A percentile compares a stretch with the other conserved stretches of the same genome.
These are phyloP conservation scores for Venturia aucupariae DNA, from an alignment of 2,329 filamentous ascomycete species.

Conservation along the genomic window DNA sequence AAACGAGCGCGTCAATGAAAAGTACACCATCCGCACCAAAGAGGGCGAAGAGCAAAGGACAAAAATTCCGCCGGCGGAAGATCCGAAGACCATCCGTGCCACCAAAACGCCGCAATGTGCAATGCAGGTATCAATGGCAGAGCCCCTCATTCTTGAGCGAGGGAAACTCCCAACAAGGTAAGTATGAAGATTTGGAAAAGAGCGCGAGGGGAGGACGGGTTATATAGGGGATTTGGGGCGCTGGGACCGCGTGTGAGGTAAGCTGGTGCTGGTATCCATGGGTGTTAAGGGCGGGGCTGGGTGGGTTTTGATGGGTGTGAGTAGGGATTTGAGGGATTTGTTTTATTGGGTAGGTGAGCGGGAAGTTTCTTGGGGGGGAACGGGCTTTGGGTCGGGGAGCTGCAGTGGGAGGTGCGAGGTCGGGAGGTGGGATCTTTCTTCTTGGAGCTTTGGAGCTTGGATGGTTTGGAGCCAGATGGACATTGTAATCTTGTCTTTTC, in stretches of 20 bases:
- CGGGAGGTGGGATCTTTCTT: no score
- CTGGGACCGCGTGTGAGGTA: not conserved
- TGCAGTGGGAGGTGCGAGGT: not conserved
- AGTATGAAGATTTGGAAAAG: conserved; percentile 8
- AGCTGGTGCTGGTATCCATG: no score
- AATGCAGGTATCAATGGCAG: conserved; percentile 12
- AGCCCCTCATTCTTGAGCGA: conserved; percentile 15
- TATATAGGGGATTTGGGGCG: not conserved
- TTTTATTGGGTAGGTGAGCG: not conserved
- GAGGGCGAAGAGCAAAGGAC: conserved; percentile 28
- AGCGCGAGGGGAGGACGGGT: not conserved
- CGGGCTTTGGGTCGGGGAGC: no score
- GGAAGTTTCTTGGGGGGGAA: not conserved
- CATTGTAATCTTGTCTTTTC: no score
- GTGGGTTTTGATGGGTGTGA: no score
- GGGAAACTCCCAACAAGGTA: conserved; percentile 16
- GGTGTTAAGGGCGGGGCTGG: not conserved
- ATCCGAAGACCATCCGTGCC: conserved; percentile 36
- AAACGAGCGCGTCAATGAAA: conserved; percentile 35
- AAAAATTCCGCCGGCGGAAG: conserved; percentile 43
- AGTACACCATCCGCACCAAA: conserved; percentile 19
- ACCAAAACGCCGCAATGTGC: conserved; percentile 10
- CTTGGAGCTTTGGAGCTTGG: no score
- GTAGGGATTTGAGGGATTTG: not conserved
- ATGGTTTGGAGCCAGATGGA: no score